Evolutionary conservation across 2,329 filamentous ascomycete genomes (phyloP).

Genomic region (Trichoderma sp.): DNA sequence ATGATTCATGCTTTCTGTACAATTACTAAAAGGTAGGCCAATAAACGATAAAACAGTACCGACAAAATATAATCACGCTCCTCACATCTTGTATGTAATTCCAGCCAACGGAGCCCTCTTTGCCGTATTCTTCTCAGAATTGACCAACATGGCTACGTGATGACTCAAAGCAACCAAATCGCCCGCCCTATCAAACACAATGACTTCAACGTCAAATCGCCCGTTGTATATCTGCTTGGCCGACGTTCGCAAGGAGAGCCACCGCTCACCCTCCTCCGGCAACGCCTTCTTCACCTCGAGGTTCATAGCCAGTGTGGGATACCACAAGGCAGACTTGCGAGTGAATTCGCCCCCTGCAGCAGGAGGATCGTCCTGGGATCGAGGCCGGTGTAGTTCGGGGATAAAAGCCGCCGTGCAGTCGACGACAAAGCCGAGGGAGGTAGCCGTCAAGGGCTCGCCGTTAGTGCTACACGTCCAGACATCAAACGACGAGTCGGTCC

Average conservation of each 20-base stretch:
- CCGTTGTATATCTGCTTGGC: conserved; percentile 68
- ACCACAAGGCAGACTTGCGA: conserved; percentile 55
- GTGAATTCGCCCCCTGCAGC: conserved; percentile 24
- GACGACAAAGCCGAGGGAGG: conserved; percentile 60
- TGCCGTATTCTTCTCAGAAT: conserved; percentile 25
- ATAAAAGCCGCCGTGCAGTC: conserved; percentile 66
- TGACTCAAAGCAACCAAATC: conserved; percentile 33
- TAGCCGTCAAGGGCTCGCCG: conserved; percentile 60
- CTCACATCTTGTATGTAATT: neutral
- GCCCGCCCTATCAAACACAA: conserved; percentile 52
- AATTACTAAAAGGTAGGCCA: neutral
- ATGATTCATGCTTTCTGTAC: neutral
- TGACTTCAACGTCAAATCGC: conserved; percentile 69
- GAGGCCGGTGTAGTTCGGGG: conserved; percentile 49
- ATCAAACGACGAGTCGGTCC: conserved; percentile 24
- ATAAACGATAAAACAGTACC: neutral
- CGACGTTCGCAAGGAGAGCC: conserved; percentile 63
- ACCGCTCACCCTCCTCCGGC: conserved; percentile 65
- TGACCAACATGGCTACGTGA: conserved; percentile 32
- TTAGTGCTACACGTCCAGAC: conserved; percentile 61
- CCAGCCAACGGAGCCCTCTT: neutral
- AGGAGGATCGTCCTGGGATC: conserved; percentile 23
- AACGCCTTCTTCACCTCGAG: conserved; percentile 73
- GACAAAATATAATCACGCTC: neutral
- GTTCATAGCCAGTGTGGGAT: conserved; percentile 72